Evolutionary conservation across 2,329 filamentous ascomycete genomes (phyloP).

Genomic region (Pseudomassariella vexata): DNA sequence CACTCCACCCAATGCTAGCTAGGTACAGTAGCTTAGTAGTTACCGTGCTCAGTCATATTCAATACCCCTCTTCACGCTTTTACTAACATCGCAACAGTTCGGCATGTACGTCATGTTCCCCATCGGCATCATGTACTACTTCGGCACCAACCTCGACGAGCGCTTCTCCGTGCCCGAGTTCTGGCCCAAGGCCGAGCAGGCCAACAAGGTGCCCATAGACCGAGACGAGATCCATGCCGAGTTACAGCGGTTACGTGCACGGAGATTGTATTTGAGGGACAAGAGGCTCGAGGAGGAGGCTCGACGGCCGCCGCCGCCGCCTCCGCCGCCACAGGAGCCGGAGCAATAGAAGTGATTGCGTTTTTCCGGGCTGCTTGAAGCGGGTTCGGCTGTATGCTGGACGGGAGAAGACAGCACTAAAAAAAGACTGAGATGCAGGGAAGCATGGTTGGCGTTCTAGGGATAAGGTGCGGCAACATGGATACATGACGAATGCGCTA

Average conservation of each 20-base stretch:
- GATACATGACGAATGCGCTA: too few species aligned
- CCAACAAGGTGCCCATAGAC: slow-evolving; percentile 71
- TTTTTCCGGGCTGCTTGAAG: too few species aligned
- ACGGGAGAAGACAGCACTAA: too few species aligned
- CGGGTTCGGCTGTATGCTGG: too few species aligned
- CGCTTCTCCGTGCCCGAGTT: slow-evolving; percentile 86
- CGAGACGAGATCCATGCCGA: slow-evolving; percentile 79
- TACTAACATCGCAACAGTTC: slow-evolving; percentile 55
- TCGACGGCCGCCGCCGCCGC: slow-evolving; percentile 17
- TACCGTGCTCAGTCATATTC: too few species aligned
- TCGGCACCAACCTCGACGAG: slow-evolving; percentile 93
- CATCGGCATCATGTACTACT: slow-evolving; percentile 99
- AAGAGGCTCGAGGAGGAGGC: slow-evolving; percentile 38
- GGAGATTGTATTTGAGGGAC: slow-evolving; percentile 73
- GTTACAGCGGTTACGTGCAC: slow-evolving; percentile 62
- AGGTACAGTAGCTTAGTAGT: too few species aligned
- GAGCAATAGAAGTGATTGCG: too few species aligned
- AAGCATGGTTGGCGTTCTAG: too few species aligned
- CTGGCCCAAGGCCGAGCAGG: slow-evolving; percentile 80
- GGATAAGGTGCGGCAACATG: too few species aligned
- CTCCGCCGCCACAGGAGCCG: slow-evolving; percentile 17
- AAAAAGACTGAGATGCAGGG: too few species aligned
- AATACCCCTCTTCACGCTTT: neutral
- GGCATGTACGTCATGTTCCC: slow-evolving; percentile 99
- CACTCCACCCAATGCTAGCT: too few species aligned